These are phyloP conservation scores for Piper longum DNA, from an alignment of 164 flowering plant genomes.

Conservation along the genomic window DNA sequence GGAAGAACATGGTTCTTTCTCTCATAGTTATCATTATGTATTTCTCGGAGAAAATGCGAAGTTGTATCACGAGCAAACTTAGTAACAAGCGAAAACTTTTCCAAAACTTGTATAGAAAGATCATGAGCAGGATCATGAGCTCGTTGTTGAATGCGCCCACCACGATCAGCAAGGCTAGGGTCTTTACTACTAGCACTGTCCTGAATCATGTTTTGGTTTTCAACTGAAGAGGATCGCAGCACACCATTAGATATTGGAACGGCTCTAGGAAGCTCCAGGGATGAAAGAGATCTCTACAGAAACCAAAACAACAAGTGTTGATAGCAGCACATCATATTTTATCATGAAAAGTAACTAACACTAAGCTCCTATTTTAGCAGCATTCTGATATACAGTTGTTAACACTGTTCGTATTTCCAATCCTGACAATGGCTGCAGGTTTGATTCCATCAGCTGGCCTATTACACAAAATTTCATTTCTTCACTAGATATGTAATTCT, in stretches of 20 bases:
- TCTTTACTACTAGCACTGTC: constrained; percentile 15
- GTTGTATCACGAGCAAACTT: constrained; percentile 97
- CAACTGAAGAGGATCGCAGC: constrained; percentile 22
- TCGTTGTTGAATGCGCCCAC: constrained; percentile 47
- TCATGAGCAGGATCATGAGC: constrained; percentile 85
- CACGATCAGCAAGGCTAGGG: constrained; percentile 20
- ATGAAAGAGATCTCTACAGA: constrained; percentile 76
- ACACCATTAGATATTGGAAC: constrained; percentile 53
- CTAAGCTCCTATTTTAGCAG: too few relatives aligned
- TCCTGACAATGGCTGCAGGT: too few relatives aligned
- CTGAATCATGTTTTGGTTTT: constrained; percentile 22
- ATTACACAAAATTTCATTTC: too few relatives aligned
- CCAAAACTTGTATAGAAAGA: constrained; percentile 81
- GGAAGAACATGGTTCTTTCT: constrained; percentile 29
- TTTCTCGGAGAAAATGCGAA: constrained; percentile 81
- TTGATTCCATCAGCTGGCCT: too few relatives aligned
- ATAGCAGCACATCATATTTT: neutral
- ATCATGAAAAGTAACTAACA: neutral
- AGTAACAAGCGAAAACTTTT: constrained; percentile 95
- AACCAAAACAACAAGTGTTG: constrained; percentile 1
- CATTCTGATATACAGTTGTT: too few relatives aligned
- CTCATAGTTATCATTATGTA: constrained; percentile 35
- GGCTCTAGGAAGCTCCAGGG: constrained; percentile 85
- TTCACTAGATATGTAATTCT: too few relatives aligned
- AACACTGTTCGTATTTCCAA: too few relatives aligned